phyloP scores from a whole-genome alignment of 2,329 filamentous ascomycete genomes.

The Fusarium sp. region DNA sequence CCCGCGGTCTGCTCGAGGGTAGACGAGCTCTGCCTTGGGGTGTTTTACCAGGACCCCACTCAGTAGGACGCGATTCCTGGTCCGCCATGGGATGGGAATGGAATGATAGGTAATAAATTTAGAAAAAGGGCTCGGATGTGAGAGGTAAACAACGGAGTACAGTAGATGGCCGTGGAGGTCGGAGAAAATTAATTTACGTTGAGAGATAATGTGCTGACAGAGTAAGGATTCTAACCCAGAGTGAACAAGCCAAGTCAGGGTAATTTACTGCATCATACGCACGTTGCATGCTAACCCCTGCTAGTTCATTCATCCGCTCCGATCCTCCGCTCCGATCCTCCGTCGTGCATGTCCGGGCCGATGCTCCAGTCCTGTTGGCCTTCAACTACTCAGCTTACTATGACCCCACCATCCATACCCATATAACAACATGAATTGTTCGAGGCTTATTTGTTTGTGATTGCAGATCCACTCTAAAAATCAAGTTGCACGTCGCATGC shows the following conservation, averaged over 20 bases:
- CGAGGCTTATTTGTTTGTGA: not conserved
- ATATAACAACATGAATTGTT: not conserved
- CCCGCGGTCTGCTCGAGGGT: constrained; percentile 10
- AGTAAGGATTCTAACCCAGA: not conserved
- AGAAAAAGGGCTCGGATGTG: too few relatives aligned
- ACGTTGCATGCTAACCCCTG: constrained; percentile 2
- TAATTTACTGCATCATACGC: not conserved
- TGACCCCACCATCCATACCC: not conserved
- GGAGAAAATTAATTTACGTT: not conserved
- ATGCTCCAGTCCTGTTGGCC: not conserved
- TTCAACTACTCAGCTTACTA: not conserved
- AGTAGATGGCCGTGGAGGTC: not conserved
- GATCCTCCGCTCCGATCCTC: constrained; percentile 24
- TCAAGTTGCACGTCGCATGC: not conserved
- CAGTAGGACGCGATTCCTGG: not conserved
- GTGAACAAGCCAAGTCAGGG: not conserved
- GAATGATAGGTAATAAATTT: not conserved
- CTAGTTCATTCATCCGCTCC: constrained; percentile 14
- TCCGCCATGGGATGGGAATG: not conserved
- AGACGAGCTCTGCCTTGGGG: constrained; percentile 11
- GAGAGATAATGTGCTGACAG: not conserved
- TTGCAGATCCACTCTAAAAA: not conserved
- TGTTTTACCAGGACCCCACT: constrained; percentile 20
- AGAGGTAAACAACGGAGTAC: not conserved
- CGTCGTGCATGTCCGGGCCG: not conserved